Conservation (phyloP, 805 yeast genomes). For the Ogataea nakhonphanomensis region DNA sequence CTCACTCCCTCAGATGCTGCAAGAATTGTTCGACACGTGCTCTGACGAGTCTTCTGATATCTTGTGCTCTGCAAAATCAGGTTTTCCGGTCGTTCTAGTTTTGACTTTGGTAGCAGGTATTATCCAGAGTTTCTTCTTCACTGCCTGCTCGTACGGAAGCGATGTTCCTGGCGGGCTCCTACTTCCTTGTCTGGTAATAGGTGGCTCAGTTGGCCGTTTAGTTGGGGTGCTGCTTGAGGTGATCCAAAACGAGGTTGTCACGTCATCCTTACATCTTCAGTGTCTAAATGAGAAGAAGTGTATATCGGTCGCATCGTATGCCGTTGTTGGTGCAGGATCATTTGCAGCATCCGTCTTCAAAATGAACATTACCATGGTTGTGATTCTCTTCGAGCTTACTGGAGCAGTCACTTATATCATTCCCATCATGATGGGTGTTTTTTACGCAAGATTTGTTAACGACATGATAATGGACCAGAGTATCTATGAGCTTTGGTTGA, state of each 20-base stretch:
- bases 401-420: conserved; percentile 82
- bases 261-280: conserved; percentile 35
- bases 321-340: conserved; percentile 85
- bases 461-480: conserved; percentile 58
- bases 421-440: conserved; percentile 82
- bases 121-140: conserved; percentile 52
- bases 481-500: conserved; percentile 61
- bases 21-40: conserved; percentile 72
- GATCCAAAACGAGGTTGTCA: conserved; percentile 39
- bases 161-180: conserved; percentile 66
- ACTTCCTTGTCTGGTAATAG: conserved; percentile 60
- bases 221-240: conserved; percentile 50
- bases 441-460: conserved; percentile 68
- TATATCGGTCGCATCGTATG: conserved; percentile 83
- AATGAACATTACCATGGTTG: conserved; percentile 76
- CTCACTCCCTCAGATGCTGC: conserved; percentile 54
- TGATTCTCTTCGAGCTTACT: conserved; percentile 75
- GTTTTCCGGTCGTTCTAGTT: conserved; percentile 36
- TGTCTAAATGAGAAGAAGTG: conserved; percentile 45
- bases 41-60: conserved; percentile 17
- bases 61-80: conserved; percentile 26
- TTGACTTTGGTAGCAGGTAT: conserved; percentile 36
- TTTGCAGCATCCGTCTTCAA: conserved; percentile 78
- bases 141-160: conserved; percentile 68
- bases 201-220: conserved; percentile 57